Conservation (phyloP, 805 yeast species). For the Sugiyamaella mastotermitis region DNA sequence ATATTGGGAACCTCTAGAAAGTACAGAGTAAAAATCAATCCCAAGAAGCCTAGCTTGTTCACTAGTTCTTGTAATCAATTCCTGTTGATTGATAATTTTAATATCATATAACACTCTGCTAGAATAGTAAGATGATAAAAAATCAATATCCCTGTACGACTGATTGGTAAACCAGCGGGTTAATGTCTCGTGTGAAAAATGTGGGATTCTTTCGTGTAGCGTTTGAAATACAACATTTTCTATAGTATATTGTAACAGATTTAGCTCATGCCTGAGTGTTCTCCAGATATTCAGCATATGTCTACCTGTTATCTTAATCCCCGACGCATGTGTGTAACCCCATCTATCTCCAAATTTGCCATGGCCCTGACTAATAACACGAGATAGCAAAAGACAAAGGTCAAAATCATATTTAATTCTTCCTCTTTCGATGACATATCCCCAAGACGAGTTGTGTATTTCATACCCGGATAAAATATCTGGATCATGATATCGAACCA, state of each 20-base stretch:
- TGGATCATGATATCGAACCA: slow-evolving; percentile 68
- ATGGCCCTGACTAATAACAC: slow-evolving; percentile 37
- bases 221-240: slow-evolving; percentile 71
- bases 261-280: slow-evolving; percentile 54
- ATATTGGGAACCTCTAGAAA: slow-evolving; percentile 87
- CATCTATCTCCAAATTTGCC: slow-evolving; percentile 49
- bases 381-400: slow-evolving; percentile 51
- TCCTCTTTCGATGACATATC: slow-evolving; percentile 66
- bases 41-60: slow-evolving; percentile 87
- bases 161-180: slow-evolving; percentile 40
- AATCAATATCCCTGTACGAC: slow-evolving; percentile 18
- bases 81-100: slow-evolving; percentile 52
- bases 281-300: slow-evolving; percentile 87
- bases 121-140: slow-evolving; percentile 42
- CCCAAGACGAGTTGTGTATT: slow-evolving; percentile 79
- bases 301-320: slow-evolving; percentile 66
- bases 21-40: slow-evolving; percentile 80
- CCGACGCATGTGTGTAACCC: slow-evolving; percentile 78
- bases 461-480: slow-evolving; percentile 87
- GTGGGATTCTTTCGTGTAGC: slow-evolving; percentile 64
- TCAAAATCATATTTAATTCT: slow-evolving; percentile 41
- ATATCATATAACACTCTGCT: slow-evolving; percentile 40
- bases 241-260: slow-evolving; percentile 60
- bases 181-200: slow-evolving; percentile 43
- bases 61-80: slow-evolving; percentile 60